These are phyloP conservation scores for Aspergillus awamori DNA, from an alignment of 2,329 filamentous ascomycete species.

Conservation along the genomic window DNA sequence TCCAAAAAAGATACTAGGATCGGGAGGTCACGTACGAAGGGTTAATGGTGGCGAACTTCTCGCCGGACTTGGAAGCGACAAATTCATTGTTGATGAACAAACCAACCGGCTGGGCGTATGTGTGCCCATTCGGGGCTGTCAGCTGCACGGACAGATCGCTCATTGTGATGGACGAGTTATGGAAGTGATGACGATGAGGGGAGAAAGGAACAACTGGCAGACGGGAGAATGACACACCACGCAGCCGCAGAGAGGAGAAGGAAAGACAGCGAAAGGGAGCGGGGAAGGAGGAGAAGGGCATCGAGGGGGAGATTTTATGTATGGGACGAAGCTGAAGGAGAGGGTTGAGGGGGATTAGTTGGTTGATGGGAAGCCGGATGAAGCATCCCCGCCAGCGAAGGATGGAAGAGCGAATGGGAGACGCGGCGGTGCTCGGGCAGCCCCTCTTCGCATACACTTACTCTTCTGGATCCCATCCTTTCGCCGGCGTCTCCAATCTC, in stretches of 20 bases:
- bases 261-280: slow-evolving; percentile 1
- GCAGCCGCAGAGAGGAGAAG: slow-evolving; percentile 11
- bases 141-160: slow-evolving; percentile 55
- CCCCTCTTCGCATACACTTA: slow-evolving; percentile 36
- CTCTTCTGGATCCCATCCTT: slow-evolving; percentile 30
- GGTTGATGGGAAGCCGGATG: background rate
- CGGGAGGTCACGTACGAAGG: slow-evolving; percentile 52
- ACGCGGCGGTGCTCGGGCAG: background rate
- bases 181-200: slow-evolving; percentile 26
- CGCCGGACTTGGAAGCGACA: slow-evolving; percentile 65
- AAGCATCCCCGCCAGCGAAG: slow-evolving; percentile 24
- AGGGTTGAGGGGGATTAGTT: slow-evolving; percentile 1
- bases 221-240: slow-evolving; percentile 13
- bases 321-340: background rate
- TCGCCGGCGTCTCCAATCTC: background rate
- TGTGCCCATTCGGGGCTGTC: slow-evolving; percentile 73
- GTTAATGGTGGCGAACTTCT: slow-evolving; percentile 69
- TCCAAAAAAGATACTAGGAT: background rate
- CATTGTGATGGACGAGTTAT: slow-evolving; percentile 36
- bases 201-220: slow-evolving; percentile 14
- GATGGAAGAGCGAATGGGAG: slow-evolving; percentile 21
- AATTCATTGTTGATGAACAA: slow-evolving; percentile 85
- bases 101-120: slow-evolving; percentile 73
- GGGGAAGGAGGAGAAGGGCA: slow-evolving; percentile 12
- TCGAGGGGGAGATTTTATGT: slow-evolving; percentile 5